phyloP scores from a whole-genome alignment of 106 monocot species.

The Allium sativum region DNA sequence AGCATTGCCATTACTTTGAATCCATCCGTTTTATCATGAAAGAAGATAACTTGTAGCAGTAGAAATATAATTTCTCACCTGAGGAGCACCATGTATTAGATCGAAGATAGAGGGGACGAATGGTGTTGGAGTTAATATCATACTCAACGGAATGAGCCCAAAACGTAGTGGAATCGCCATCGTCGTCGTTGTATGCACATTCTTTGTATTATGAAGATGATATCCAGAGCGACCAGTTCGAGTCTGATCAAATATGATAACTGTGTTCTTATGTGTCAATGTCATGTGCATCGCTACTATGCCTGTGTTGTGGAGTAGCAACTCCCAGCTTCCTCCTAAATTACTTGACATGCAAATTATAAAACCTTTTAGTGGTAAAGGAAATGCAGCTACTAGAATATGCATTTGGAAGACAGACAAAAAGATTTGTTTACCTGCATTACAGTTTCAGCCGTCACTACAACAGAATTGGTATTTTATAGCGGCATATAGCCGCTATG shows the following conservation, averaged over 20 bases:
- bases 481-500: too few relatives aligned
- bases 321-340: slow-evolving; percentile 23
- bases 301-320: slow-evolving; percentile 45
- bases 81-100: slow-evolving; percentile 45
- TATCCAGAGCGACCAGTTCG: slow-evolving; percentile 27
- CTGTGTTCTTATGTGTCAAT: slow-evolving; percentile 27
- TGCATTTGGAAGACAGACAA: too few relatives aligned
- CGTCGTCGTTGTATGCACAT: not conserved
- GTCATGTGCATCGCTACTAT: slow-evolving; percentile 56
- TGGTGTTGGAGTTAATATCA: slow-evolving; percentile 15
- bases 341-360: not conserved
- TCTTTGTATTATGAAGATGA: slow-evolving; percentile 7
- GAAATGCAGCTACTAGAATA: not conserved
- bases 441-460: too few relatives aligned
- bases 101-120: slow-evolving; percentile 19
- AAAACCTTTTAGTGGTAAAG: not conserved
- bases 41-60: too few relatives aligned
- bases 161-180: slow-evolving; percentile 28
- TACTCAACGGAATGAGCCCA: too few relatives aligned
- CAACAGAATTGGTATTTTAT: too few relatives aligned
- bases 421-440: too few relatives aligned
- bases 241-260: slow-evolving; percentile 43
- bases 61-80: too few relatives aligned
- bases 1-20: too few relatives aligned
- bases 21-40: too few relatives aligned